A percentile compares a stretch with the other conserved stretches of the same genome.
Evolutionary conservation across 176 grass and related monocot species (phyloP).

Genomic region (Avena sativa): DNA sequence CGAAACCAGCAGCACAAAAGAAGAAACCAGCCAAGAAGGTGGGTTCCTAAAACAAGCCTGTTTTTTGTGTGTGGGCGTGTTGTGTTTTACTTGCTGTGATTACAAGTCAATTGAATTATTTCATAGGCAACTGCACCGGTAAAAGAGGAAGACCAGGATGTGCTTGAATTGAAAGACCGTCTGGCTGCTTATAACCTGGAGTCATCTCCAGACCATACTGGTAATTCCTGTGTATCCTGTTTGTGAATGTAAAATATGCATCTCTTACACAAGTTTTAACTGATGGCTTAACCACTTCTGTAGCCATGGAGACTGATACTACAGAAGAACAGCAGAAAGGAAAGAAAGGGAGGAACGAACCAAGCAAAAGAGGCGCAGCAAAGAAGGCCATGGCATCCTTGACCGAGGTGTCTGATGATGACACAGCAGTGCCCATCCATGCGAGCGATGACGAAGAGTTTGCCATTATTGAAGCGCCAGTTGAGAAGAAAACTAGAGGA

Average conservation of each 20-base stretch:
- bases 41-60: neutral
- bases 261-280: neutral
- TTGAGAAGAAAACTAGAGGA: slow-evolving; percentile 58
- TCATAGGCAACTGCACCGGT: slow-evolving; percentile 41
- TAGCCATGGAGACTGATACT: slow-evolving; percentile 55
- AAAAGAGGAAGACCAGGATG: slow-evolving; percentile 50
- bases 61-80: neutral
- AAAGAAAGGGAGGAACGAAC: slow-evolving; percentile 38
- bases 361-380: slow-evolving; percentile 55
- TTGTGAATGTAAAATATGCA: neutral
- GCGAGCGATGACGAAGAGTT: slow-evolving; percentile 47
- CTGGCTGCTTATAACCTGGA: slow-evolving; percentile 54
- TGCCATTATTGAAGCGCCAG: slow-evolving; percentile 29
- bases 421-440: neutral
- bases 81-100: neutral
- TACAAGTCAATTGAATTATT: neutral
- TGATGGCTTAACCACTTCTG: slow-evolving; percentile 39
- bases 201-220: slow-evolving; percentile 49
- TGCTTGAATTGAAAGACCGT: slow-evolving; percentile 51
- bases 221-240: slow-evolving; percentile 32
- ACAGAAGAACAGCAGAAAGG: slow-evolving; percentile 20
- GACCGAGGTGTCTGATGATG: slow-evolving; percentile 47
- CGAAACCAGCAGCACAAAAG: slow-evolving; percentile 26
- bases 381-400: slow-evolving; percentile 43
- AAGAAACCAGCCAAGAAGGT: slow-evolving; percentile 53